Evolutionary conservation across 306 rosid species (phyloP), one percentile per base, ranked within the genome.

Genomic region (Luffa aegyptiaca): DNA sequence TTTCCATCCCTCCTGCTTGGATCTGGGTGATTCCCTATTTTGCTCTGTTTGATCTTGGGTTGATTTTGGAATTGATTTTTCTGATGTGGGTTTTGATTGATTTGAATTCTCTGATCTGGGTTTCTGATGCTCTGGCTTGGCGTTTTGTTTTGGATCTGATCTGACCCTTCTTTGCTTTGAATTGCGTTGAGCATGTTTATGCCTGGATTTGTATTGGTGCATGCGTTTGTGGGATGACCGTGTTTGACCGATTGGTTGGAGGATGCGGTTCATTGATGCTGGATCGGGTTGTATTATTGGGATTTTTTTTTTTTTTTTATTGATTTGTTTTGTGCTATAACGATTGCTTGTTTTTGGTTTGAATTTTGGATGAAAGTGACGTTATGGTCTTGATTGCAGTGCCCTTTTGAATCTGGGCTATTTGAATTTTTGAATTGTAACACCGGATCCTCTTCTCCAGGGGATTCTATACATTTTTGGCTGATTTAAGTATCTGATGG

Each of bases 41-140:
- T 42, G 0, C 0, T 52, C 26, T 8, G 46, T 35, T 48, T 45
- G 3, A 10, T 74, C 45, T 65, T 65, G 1, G 2, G 26, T 65
- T 16, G 21, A 74, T 74, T 37, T 74, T n/a, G 1, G 16, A 10
- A 51, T 74, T 52, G 3, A 31, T 49, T 51, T 8, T 33, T 35
- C 46, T 49, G 7, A 51, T 5, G 1, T 74, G 61, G 48, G 20
- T 51, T 74, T 51, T 52, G 4, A 33, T 31, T 74, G 33, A 51
- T 52, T 74, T 74, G 2, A 33, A 17, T 74, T 36, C 1, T 35
- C 78, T 72, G 78, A 74, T 74, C 78, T 74, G 78, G 57, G 62
- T 74, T 49, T 74, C 31, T 74, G 58, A 11, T 72, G 16, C 55
- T 5, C 37, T 41, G 57, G 12, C 56, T 46, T 46, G 10, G 8